phyloP scores from a whole-genome alignment of 345 rosid genomes.

The Dipteronia dyeriana region DNA sequence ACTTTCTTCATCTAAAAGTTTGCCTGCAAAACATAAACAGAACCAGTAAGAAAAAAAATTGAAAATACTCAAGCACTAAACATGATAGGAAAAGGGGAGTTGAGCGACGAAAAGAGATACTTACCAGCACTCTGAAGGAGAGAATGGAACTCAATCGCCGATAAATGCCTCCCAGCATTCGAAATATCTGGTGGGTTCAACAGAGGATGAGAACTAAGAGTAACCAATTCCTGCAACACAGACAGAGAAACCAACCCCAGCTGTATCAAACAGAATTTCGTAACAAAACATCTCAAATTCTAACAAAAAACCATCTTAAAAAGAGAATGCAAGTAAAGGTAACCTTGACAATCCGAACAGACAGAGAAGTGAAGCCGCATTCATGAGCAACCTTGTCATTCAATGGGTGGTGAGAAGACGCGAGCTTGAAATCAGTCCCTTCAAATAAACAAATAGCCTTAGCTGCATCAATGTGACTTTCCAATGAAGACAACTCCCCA shows the following conservation, averaged over 20 bases:
- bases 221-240: slow-evolving; percentile 75
- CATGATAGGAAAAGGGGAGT: background rate
- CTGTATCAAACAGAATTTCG: background rate
- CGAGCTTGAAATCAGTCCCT: slow-evolving; percentile 96
- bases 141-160: slow-evolving; percentile 84
- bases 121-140: slow-evolving; percentile 68
- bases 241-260: background rate
- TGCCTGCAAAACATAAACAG: slow-evolving; percentile 34
- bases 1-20: slow-evolving; percentile 32
- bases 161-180: slow-evolving; percentile 84
- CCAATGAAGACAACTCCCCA: slow-evolving; percentile 61
- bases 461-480: slow-evolving; percentile 60
- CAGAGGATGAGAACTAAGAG: slow-evolving; percentile 68
- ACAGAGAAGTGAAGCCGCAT: slow-evolving; percentile 88
- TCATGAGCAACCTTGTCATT: slow-evolving; percentile 73
- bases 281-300: background rate
- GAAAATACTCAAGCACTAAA: background rate
- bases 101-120: background rate
- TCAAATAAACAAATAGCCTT: slow-evolving; percentile 55
- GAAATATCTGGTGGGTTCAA: slow-evolving; percentile 66
- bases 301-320: background rate
- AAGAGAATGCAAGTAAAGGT: background rate
- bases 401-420: slow-evolving; percentile 63
- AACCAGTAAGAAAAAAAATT: background rate
- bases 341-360: slow-evolving; percentile 83